Conservation (phyloP, 768 basidiomycete genomes). For the Tylopilus rubrobrunneus region DNA sequence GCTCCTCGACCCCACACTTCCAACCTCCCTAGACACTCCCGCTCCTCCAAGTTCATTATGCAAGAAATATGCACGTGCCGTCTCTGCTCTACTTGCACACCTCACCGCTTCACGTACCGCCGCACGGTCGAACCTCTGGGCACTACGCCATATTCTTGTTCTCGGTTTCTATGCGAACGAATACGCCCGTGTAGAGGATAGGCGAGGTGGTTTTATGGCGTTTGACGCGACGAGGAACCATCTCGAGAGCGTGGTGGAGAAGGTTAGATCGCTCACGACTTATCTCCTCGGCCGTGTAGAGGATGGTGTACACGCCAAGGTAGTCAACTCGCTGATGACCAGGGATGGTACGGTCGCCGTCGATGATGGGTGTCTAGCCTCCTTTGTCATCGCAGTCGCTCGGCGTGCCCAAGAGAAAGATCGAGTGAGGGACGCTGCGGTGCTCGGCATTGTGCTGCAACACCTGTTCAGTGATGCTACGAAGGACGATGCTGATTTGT, state of each 20-base stretch:
- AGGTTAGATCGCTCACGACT: conserved; percentile 50
- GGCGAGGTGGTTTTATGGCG: conserved; percentile 46
- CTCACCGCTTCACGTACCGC: conserved; percentile 57
- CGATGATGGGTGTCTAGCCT: conserved; percentile 20
- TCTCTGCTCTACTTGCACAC: conserved; percentile 51
- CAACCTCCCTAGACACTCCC: conserved; percentile 34
- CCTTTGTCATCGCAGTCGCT: conserved; percentile 35
- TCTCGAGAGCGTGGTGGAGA: conserved; percentile 37
- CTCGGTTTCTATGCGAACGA: conserved; percentile 64
- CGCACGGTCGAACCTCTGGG: conserved; percentile 59
- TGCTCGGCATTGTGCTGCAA: conserved; percentile 58
- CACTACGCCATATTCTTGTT: conserved; percentile 64
- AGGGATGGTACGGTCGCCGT: conserved; percentile 20
- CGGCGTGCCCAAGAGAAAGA: conserved; percentile 36
- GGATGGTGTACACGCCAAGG: conserved; percentile 47
- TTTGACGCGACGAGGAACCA: conserved; percentile 18
- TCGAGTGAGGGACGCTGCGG: conserved; percentile 50
- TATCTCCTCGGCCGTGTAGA: conserved; percentile 54
- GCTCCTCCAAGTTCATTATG: conserved; percentile 4
- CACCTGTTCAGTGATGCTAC: conserved; percentile 57
- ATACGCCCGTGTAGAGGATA: conserved; percentile 48
- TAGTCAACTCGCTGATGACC: conserved; percentile 34
- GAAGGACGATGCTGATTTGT: conserved; percentile 65
- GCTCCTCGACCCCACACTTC: conserved; percentile 56
- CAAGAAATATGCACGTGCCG: conserved; percentile 56